These are phyloP conservation scores for Fusarium tjaetaba DNA, from an alignment of 2,329 filamentous ascomycete genomes.

Conservation along the genomic window DNA sequence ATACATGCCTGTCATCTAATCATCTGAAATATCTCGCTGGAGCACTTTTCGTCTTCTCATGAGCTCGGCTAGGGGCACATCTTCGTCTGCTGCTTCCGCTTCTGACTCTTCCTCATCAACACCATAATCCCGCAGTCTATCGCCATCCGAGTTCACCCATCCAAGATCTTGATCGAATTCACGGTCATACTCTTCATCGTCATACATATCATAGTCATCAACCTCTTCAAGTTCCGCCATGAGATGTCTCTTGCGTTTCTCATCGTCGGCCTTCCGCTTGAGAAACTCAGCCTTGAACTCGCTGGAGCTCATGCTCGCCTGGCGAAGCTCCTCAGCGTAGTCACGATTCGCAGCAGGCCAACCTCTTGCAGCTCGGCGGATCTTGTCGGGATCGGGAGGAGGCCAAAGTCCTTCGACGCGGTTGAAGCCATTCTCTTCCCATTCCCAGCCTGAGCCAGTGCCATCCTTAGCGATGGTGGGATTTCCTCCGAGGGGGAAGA, in stretches of 20 bases:
- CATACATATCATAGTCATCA: conserved; percentile 66
- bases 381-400: conserved; percentile 70
- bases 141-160: conserved; percentile 82
- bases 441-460: conserved; percentile 64
- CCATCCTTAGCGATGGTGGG: conserved; percentile 55
- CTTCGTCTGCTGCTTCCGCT: conserved; percentile 55
- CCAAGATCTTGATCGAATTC: conserved; percentile 52
- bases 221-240: conserved; percentile 62
- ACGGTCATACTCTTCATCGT: conserved; percentile 66
- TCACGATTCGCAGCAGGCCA: conserved; percentile 54
- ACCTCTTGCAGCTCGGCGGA: conserved; percentile 54
- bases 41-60: conserved; percentile 63
- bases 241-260: conserved; percentile 53
- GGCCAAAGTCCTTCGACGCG: conserved; percentile 69
- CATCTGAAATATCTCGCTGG: conserved; percentile 47
- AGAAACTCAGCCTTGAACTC: conserved; percentile 61
- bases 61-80: conserved; percentile 76
- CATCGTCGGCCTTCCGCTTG: conserved; percentile 60
- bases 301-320: conserved; percentile 52
- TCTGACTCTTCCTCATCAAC: conserved; percentile 76
- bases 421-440: conserved; percentile 83
- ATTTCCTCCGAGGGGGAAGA: conserved; percentile 71
- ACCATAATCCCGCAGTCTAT: conserved; percentile 78
- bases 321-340: conserved; percentile 47
- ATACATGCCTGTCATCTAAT: conserved; percentile 33